phyloP scores from a whole-genome alignment of 305 asterid genomes.

The Solanum hybrid region DNA sequence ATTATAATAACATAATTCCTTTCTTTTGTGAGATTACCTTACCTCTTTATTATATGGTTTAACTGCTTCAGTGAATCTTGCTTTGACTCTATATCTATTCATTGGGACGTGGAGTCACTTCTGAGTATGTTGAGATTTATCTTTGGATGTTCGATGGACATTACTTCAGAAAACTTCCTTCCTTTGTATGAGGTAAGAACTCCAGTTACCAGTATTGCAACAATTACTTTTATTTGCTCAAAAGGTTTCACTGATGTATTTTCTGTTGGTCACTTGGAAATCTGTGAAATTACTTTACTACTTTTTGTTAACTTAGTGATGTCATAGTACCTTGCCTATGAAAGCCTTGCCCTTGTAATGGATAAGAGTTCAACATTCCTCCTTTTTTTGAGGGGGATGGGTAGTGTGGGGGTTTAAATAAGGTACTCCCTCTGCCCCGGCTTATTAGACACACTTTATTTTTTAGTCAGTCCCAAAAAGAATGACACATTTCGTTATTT shows the following conservation, averaged over 20 bases:
- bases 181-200: conserved; percentile 51
- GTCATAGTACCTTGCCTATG: not conserved
- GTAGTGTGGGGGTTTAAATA: not conserved
- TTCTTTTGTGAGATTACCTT: not conserved
- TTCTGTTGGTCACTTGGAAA: not conserved
- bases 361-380: not conserved
- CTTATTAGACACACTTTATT: not conserved
- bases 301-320: not conserved
- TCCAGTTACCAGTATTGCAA: not conserved
- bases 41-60: not conserved
- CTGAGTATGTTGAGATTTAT: conserved; percentile 40
- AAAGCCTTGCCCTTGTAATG: not conserved
- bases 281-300: not conserved
- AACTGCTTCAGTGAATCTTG: conserved; percentile 51
- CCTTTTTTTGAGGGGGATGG: not conserved
- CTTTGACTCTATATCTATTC: conserved; percentile 29
- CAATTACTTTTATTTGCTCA: not conserved
- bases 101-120: conserved; percentile 56
- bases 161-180: conserved; percentile 45
- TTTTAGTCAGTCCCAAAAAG: not conserved
- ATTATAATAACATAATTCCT: conserved; percentile 1
- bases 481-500: not conserved
- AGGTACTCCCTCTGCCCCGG: not conserved
- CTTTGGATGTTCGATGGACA: conserved; percentile 48
- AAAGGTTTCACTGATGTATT: not conserved